Evolutionary conservation across 306 rosid genomes (phyloP), one percentile per base, ranked within the genome.

Genomic region (Senna tora): DNA sequence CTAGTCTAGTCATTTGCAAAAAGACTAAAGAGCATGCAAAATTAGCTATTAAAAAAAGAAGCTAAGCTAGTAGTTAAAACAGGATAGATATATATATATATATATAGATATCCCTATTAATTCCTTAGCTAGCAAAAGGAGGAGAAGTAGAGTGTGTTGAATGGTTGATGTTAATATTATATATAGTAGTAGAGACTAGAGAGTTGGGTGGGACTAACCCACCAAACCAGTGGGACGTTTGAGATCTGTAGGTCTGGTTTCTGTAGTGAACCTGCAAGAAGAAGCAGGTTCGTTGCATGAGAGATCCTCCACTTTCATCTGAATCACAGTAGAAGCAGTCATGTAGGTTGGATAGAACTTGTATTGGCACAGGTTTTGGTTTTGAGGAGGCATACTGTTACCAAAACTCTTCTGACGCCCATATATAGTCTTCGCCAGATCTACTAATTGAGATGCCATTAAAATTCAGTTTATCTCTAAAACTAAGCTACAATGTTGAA

Each of bases 361-460:
- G 61, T 83, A 83, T 19, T 52, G 80, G 12, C 87, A 83, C 2
- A 80, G 75, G 32, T 76, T 80, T 52, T 80, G 82, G 38, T 79
- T 38, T 0, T 55, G 54, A 10, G 73, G 13, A 6, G 19, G 0
- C 1, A 74, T 58, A 13, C 67, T 16, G 60, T 39, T 70, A 5
- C 80, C 39, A 13, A 69, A 73, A 51, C 78, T 83, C 72, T 58
- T 83, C 25, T 69, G 80, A 6, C 80, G 25, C 3, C 84, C 84
- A 64, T 76, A 80, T 0, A 83, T 43, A 58, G 69, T 69, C 58
- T 79, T 79, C 0, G 59, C 72, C 69, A 82, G 30, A 2, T 82
- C 84, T 53, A 52, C 69, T 52, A n/a, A n/a, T n/a, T 79, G 81
- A 45, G 80, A 76, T 75, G 74, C 86, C 86, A 84, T 83, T 74